phyloP scores from a whole-genome alignment of 202 grass and related monocot species.

The Schoenoplectus tabernaemontani region DNA sequence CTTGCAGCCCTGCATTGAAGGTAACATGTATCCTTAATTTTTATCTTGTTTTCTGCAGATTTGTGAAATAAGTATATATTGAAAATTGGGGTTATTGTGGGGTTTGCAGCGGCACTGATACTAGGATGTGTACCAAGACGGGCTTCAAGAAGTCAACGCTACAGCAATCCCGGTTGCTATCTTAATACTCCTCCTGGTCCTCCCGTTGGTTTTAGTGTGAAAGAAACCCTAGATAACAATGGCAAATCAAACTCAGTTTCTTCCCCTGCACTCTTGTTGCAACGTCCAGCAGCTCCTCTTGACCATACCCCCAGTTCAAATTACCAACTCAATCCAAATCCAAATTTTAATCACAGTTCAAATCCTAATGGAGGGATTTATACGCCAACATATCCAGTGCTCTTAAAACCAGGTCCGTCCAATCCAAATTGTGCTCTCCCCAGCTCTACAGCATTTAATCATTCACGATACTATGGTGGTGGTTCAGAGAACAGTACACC shows the following conservation, averaged over 20 bases:
- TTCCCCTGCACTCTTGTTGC: not conserved
- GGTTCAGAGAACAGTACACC: not conserved
- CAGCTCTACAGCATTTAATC: not conserved
- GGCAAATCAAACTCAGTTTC: slow-evolving; percentile 21
- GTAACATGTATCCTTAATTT: slow-evolving; percentile 13
- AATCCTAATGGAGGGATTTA: not conserved
- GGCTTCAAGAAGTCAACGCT: slow-evolving; percentile 41
- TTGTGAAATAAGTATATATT: not conserved
- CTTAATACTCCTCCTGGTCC: slow-evolving; percentile 7
- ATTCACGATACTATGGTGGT: not conserved
- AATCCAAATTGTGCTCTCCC: slow-evolving; percentile 1
- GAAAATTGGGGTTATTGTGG: not conserved
- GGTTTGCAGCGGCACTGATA: slow-evolving; percentile 37
- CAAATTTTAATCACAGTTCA: slow-evolving; percentile 13
- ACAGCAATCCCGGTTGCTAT: slow-evolving; percentile 41
- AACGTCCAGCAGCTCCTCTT: not conserved
- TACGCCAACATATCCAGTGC: not conserved
- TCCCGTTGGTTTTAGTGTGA: not conserved
- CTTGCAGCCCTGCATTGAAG: slow-evolving; percentile 51
- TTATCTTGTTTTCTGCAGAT: not conserved
- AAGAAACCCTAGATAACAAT: slow-evolving; percentile 15
- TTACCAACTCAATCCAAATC: not conserved
- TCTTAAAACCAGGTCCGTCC: slow-evolving; percentile 15
- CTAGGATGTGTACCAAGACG: slow-evolving; percentile 43
- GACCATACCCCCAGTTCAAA: not conserved